A percentile compares a stretch with the other conserved stretches of the same genome.
These are phyloP conservation scores for Chalciporus pseudorubinellus DNA, from an alignment of 768 basidiomycete species.

Conservation along the genomic window DNA sequence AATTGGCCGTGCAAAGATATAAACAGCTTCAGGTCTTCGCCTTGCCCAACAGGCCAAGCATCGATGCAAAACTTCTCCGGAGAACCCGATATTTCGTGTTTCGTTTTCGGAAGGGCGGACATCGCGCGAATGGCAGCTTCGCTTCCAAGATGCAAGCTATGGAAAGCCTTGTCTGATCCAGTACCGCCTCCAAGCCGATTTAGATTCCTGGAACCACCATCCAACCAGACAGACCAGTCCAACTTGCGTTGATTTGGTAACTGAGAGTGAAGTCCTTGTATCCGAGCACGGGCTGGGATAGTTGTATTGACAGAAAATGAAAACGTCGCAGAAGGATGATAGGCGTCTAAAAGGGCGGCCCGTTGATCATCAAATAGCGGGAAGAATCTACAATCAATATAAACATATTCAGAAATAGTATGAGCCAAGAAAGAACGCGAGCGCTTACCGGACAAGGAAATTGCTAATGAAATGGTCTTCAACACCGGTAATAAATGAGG, in stretches of 20 bases:
- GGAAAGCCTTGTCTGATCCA: slow-evolving; percentile 58
- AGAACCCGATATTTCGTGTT: slow-evolving; percentile 77
- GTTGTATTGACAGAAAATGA: slow-evolving; percentile 84
- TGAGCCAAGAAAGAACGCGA: neutral
- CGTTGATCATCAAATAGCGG: slow-evolving; percentile 79
- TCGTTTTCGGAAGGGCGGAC: slow-evolving; percentile 66
- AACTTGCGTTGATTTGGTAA: slow-evolving; percentile 84
- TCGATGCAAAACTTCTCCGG: slow-evolving; percentile 87
- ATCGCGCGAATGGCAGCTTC: slow-evolving; percentile 63
- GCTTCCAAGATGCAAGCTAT: slow-evolving; percentile 70
- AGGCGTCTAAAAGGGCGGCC: slow-evolving; percentile 61
- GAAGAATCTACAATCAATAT: slow-evolving; percentile 62
- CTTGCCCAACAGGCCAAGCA: slow-evolving; percentile 71
- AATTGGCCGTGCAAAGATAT: slow-evolving; percentile 88
- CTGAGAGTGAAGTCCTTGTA: slow-evolving; percentile 63
- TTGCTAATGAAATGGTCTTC: slow-evolving; percentile 64
- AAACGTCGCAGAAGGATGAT: slow-evolving; percentile 86
- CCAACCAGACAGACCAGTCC: slow-evolving; percentile 73
- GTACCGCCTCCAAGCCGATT: slow-evolving; percentile 58
- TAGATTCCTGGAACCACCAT: slow-evolving; percentile 73
- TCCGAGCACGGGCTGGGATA: slow-evolving; percentile 74
- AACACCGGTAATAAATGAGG: slow-evolving; percentile 74
- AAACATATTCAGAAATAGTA: slow-evolving; percentile 9
- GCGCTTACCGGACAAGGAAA: slow-evolving; percentile 72
- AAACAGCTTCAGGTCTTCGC: slow-evolving; percentile 54